Evolutionary conservation across 257 asterid genomes (phyloP).

Genomic region (Anisodus tanguticus): DNA sequence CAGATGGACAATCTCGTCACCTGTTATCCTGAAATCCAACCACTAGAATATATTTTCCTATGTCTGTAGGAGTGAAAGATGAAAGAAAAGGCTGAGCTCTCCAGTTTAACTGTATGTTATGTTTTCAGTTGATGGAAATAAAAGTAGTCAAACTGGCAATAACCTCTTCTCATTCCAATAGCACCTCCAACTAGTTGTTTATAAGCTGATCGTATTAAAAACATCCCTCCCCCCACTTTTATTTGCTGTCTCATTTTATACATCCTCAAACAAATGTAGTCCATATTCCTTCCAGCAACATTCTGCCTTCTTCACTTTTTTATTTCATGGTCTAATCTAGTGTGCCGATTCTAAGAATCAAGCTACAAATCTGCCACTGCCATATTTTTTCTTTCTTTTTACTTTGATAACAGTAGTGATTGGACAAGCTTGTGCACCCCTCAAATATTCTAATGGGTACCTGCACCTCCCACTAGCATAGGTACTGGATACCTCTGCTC

Average conservation of each 20-base stretch:
- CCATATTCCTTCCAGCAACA: background rate
- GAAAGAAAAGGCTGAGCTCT: background rate
- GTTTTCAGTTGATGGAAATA: background rate
- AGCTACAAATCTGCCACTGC: background rate
- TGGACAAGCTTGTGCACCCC: no score
- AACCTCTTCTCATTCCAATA: background rate
- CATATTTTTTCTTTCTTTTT: no score
- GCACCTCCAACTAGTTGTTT: background rate
- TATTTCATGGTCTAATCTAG: constrained; percentile 18
- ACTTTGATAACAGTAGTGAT: no score
- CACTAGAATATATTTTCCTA: background rate
- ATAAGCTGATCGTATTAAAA: background rate
- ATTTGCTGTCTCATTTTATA: background rate
- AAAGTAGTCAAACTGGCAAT: background rate
- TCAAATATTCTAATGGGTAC: no score
- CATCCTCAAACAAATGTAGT: background rate
- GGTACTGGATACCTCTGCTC: no score
- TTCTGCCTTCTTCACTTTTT: background rate
- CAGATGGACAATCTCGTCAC: background rate
- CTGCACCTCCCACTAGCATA: no score
- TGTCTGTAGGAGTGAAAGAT: constrained; percentile 3
- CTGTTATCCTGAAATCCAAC: background rate
- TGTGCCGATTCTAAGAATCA: background rate
- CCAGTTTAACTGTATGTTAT: background rate
- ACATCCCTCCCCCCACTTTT: background rate